phyloP scores from a whole-genome alignment of 495 filamentous ascomycete genomes.

The Gamarada debralockiae region DNA sequence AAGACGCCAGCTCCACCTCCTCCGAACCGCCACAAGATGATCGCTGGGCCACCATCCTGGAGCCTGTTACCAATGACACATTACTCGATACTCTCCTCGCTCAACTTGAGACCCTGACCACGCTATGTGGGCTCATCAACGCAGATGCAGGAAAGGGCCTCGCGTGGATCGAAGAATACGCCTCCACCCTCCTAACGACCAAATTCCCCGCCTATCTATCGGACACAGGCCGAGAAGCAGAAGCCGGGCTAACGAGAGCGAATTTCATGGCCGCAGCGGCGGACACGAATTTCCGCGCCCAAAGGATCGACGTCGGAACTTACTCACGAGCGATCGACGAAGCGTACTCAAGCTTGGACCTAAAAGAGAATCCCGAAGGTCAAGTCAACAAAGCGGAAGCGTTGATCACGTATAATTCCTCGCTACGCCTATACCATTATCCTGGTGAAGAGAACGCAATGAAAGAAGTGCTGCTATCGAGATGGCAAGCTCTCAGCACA shows the following conservation, averaged over 20 bases:
- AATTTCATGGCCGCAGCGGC: conserved; percentile 49
- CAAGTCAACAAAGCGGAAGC: conserved; percentile 58
- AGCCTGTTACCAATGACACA: conserved; percentile 56
- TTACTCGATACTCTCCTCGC: conserved; percentile 63
- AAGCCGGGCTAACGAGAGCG: conserved; percentile 48
- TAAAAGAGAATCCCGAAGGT: conserved; percentile 41
- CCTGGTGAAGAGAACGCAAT: conserved; percentile 8
- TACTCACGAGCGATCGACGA: conserved; percentile 47
- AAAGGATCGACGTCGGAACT: conserved; percentile 38
- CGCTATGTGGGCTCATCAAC: conserved; percentile 45
- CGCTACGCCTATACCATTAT: conserved; percentile 35
- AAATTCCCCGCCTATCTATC: conserved; percentile 46
- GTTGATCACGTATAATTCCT: conserved; percentile 34
- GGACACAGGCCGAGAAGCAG: conserved; percentile 41
- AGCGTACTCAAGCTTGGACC: conserved; percentile 40
- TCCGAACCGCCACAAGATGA: conserved; percentile 35
- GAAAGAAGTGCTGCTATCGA: conserved; percentile 23
- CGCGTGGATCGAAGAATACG: conserved; percentile 50
- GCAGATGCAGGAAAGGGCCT: conserved; percentile 28
- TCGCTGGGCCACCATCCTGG: conserved; percentile 58
- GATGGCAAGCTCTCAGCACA: conserved; percentile 47
- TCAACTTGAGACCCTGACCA: conserved; percentile 54
- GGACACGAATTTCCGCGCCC: conserved; percentile 51
- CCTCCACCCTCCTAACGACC: conserved; percentile 33
- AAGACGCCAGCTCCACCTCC: not conserved